A percentile compares a stretch with the other conserved stretches of the same genome.
Evolutionary conservation across 2,329 filamentous ascomycete species (phyloP).

Genomic region (Pseudophaeomoniella oleicola): DNA sequence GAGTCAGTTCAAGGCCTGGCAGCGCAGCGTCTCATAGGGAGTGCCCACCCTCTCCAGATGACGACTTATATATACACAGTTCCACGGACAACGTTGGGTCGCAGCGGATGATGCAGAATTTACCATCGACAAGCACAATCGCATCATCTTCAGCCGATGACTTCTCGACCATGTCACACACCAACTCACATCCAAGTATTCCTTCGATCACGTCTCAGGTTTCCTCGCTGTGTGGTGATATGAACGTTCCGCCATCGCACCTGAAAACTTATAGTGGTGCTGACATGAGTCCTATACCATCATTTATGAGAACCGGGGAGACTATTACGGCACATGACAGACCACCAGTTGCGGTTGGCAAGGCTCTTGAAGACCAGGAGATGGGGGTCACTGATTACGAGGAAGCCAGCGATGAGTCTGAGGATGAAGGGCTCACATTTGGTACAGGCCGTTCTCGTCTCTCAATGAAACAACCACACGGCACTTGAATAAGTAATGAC

Average conservation of each 20-base stretch:
- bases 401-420: conserved; percentile 20
- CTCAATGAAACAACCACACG: not conserved
- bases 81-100: conserved; percentile 4
- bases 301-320: conserved; percentile 1
- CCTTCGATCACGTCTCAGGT: conserved; percentile 29
- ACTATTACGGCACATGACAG: conserved; percentile 1
- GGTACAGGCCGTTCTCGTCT: conserved; percentile 11
- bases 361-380: not conserved
- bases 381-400: not conserved
- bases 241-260: not conserved
- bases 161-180: conserved; percentile 31
- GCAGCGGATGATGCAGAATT: conserved; percentile 5
- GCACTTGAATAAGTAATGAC: too few relatives aligned
- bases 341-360: not conserved
- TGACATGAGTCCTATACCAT: not conserved
- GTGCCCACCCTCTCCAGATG: conserved; percentile 17
- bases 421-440: conserved; percentile 27
- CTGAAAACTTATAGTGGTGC: not conserved
- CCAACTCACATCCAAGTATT: conserved; percentile 31
- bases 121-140: conserved; percentile 28
- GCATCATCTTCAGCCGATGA: conserved; percentile 31
- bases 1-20: conserved; percentile 3
- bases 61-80: conserved; percentile 8
- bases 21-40: conserved; percentile 5
- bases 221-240: conserved; percentile 19